A percentile compares a stretch with the other conserved stretches of the same genome.
These are phyloP conservation scores for Thielaviopsis ethacetica DNA, from an alignment of 2,329 filamentous ascomycete species.

Conservation along the genomic window DNA sequence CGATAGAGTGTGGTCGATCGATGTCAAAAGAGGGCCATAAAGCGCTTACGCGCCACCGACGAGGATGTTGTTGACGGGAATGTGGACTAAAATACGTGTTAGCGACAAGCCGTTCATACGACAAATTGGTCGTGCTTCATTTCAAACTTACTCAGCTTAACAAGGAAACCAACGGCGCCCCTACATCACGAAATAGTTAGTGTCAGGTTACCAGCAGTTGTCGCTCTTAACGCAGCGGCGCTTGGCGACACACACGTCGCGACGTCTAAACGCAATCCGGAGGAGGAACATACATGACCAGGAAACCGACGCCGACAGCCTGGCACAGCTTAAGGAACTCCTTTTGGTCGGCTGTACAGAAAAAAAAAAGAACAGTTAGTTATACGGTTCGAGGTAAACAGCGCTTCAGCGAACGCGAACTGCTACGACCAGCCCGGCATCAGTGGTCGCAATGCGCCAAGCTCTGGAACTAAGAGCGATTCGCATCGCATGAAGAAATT, in stretches of 20 bases:
- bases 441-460: neutral
- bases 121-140: neutral
- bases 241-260: neutral
- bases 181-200: constrained; percentile 2
- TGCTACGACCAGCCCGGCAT: neutral
- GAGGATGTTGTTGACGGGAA: constrained; percentile 54
- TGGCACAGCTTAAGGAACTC: constrained; percentile 31
- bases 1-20: no score
- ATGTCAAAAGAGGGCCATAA: neutral
- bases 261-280: neutral
- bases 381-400: neutral
- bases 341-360: constrained; percentile 21
- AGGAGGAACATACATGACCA: constrained; percentile 35
- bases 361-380: neutral
- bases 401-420: neutral
- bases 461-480: neutral
- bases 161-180: constrained; percentile 51
- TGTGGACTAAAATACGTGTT: constrained; percentile 35
- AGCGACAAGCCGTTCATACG: neutral
- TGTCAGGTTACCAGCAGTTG: neutral
- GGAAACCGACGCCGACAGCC: constrained; percentile 52
- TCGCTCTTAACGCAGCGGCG: no score
- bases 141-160: constrained; percentile 44
- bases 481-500: neutral
- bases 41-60: constrained; percentile 43